Conservation (phyloP, 139 green algal species). For the Coelastrella sp. region DNA sequence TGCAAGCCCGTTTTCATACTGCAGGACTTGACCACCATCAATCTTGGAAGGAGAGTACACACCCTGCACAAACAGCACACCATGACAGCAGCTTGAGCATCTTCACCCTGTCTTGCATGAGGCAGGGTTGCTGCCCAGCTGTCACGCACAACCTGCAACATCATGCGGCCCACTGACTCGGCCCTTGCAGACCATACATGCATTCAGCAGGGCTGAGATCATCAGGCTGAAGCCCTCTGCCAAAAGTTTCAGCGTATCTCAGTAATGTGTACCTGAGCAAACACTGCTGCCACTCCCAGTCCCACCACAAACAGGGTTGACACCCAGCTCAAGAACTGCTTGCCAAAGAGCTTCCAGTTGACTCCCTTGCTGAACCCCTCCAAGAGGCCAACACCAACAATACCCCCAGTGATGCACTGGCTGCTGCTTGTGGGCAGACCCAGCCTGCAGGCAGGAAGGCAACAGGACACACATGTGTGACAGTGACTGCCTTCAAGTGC, state of each 20-base stretch:
- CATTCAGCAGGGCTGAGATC: not conserved
- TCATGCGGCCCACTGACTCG: not conserved
- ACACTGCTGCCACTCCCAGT: conserved; percentile 54
- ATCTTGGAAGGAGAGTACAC: conserved; percentile 45
- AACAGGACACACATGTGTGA: not conserved
- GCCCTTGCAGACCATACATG: not conserved
- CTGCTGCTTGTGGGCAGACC: conserved; percentile 37
- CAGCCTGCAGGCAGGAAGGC: conserved; percentile 1
- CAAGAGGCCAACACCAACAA: conserved; percentile 61
- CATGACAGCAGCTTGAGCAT: not conserved
- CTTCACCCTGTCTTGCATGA: not conserved
- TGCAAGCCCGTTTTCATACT: conserved; percentile 25
- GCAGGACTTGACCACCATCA: conserved; percentile 24
- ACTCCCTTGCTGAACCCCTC: conserved; percentile 62
- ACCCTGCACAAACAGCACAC: conserved; percentile 41
- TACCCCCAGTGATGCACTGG: conserved; percentile 57
- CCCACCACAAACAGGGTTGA: conserved; percentile 57
- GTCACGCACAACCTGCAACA: not conserved
- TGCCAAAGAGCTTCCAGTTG: conserved; percentile 64
- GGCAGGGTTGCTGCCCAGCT: too few species aligned
- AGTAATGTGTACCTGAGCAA: conserved; percentile 49
- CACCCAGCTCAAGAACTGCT: conserved; percentile 57
- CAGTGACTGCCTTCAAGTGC: not conserved
- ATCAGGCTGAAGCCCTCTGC: not conserved
- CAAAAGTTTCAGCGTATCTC: not conserved